Evolutionary conservation across 1,139 yeast genomes (phyloP), one percentile per base, ranked within the genome.

Genomic region (Debaryomyces subglobosus): DNA sequence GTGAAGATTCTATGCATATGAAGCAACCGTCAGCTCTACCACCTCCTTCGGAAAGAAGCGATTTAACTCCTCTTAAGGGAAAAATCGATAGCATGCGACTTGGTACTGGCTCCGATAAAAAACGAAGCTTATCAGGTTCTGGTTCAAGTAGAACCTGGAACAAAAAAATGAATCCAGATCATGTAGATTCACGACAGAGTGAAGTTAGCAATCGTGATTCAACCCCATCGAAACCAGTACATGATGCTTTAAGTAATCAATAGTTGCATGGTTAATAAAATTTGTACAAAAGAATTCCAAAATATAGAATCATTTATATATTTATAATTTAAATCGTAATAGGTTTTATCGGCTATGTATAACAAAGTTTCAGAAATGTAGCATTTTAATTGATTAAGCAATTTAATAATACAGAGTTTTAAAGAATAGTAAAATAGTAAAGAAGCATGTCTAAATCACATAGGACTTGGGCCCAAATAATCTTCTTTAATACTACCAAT

Each of bases 401-500:
- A 30, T 20, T 40, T 40, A 40, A 30, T 40, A 40, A 40, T 40
- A 40, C 43, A 40, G 23, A 3, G 32, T 27, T 27, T 27, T 24
- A 6, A 35, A 21, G 41, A 16, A 16, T 24, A 37, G 23, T 13
- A n/a, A 13, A 24, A 8, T 38, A 24, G n/a, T 27, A 13, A 21
- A 21, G 24, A 38, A 23, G 13, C 9, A 10, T 13, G 5, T 12
- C 9, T 4, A 24, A 7, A 15, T 61, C 60, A 75, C 71, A 74
- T 64, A 27, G 81, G 81, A 64, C 78, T 73, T 49, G 96, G 96
- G 48, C 98, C 98, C 68, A 92, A 78, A 67, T 90, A 92, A 74
- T 94, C 99, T 72, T 94, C 99, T 69, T 94, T 94, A 63, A 94
- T 94, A 70, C 96, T 89, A 49, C 99, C 99, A 65, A 94, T 94